Conservation (phyloP, 495 filamentous ascomycete species). For the Parathielavia appendiculata region DNA sequence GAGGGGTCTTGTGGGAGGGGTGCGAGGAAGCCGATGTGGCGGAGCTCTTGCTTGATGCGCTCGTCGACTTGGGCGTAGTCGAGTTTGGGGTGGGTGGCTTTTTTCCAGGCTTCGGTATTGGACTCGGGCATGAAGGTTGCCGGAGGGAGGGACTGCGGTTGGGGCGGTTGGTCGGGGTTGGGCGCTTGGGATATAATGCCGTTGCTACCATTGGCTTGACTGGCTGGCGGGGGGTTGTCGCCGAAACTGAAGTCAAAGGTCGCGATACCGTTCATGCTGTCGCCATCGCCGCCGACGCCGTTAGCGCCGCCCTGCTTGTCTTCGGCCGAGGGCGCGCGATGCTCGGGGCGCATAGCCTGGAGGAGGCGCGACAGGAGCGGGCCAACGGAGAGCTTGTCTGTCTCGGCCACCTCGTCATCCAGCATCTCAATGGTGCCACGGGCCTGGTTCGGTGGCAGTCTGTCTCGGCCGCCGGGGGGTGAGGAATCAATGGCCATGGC, state of each 20-base stretch:
- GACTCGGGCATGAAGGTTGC: conserved; percentile 76
- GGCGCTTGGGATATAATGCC: conserved; percentile 20
- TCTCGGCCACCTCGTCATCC: conserved; percentile 77
- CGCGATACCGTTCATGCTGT: conserved; percentile 31
- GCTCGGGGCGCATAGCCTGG: conserved; percentile 75
- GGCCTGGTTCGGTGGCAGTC: conserved; percentile 70
- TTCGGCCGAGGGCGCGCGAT: conserved; percentile 57
- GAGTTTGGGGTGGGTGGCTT: conserved; percentile 57
- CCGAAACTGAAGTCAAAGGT: conserved; percentile 20
- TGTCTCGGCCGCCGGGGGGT: conserved; percentile 50
- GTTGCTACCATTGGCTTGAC: conserved; percentile 47
- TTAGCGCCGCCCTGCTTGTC: conserved; percentile 49
- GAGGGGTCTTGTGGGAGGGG: conserved; percentile 47
- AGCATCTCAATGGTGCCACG: conserved; percentile 79
- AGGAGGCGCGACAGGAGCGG: conserved; percentile 81
- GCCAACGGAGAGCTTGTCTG: conserved; percentile 84
- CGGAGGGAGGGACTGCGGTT: conserved; percentile 48
- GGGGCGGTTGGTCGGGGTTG: conserved; percentile 7
- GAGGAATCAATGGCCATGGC: conserved; percentile 60
- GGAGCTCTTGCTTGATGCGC: conserved; percentile 82
- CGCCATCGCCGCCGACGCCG: conserved; percentile 52
- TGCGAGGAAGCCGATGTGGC: conserved; percentile 85
- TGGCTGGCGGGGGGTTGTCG: conserved; percentile 6
- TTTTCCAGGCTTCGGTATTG: conserved; percentile 53
- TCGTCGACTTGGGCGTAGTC: conserved; percentile 84